These are phyloP conservation scores for Cardamine resedifolia DNA, from an alignment of 345 rosid genomes.

Conservation along the genomic window DNA sequence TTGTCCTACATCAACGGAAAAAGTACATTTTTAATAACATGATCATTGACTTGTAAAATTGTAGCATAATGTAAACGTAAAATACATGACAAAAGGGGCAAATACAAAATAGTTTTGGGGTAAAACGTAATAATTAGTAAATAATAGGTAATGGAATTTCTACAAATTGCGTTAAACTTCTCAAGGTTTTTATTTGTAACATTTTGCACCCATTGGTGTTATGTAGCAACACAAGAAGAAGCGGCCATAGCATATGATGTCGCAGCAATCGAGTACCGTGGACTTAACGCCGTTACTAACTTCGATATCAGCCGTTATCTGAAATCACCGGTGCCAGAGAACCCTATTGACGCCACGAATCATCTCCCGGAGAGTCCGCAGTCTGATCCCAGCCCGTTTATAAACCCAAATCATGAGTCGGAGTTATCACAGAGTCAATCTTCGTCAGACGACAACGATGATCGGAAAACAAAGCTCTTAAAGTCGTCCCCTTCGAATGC, in stretches of 20 bases:
- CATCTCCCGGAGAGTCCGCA: neutral
- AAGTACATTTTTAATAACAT: conserved; percentile 3
- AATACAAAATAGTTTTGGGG: neutral
- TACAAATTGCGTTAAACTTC: neutral
- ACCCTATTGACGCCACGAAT: neutral
- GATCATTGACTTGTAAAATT: neutral
- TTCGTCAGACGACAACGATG: conserved; percentile 33
- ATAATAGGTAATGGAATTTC: neutral
- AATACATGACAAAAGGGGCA: neutral
- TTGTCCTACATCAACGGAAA: conserved; percentile 17
- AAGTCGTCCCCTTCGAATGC: conserved; percentile 44
- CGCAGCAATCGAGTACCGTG: conserved; percentile 94
- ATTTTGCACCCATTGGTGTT: conserved; percentile 34
- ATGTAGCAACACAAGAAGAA: conserved; percentile 94
- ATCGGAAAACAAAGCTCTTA: conserved; percentile 29
- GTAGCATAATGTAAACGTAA: neutral
- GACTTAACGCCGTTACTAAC: conserved; percentile 89
- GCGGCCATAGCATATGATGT: conserved; percentile 90
- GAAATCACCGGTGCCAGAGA: conserved; percentile 23
- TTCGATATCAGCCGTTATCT: conserved; percentile 84
- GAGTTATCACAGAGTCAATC: conserved; percentile 27
- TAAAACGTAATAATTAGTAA: neutral
- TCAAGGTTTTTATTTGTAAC: neutral
- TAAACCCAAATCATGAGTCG: conserved; percentile 16
- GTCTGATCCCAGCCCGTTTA: conserved; percentile 13